Evolutionary conservation across 2,329 filamentous ascomycete genomes (phyloP), one percentile per base, ranked within the genome.

Genomic region (Stagonosporopsis vannaccii): DNA sequence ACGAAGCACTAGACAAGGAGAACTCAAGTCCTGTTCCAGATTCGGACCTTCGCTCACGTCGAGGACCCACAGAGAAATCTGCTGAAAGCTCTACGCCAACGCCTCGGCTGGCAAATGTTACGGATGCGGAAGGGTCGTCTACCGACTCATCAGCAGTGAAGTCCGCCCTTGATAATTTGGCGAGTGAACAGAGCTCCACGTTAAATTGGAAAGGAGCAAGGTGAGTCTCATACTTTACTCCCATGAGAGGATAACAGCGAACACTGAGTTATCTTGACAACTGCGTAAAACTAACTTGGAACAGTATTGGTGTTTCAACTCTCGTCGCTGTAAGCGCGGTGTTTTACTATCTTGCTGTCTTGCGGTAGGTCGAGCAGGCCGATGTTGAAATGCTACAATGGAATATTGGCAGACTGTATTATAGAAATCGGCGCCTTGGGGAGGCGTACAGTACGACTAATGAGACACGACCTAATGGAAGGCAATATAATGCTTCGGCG

Each of bases 171-270:
- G 51, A 53, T 37, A 33, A 51, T 33, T 30, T 40, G 19, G 35
- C 56, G 17, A 30, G 36, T 25, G 52, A 54, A n/a, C 43, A 61
- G n/a, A 53, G 45, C 32, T 36, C 56, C 37, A 7, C 61, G 11
- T 54, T 53, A n/a, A 44, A 59, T 32, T 56, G 59, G 47, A 68
- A 68, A 60, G 59, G 61, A 55, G 65, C 62, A 22, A 66, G 66
- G 68, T 70, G 56, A 69, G 36, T 30, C 13, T 12, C 13, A n/a
- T 4, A 35, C 12, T 2, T n/a, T 32, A 12, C n/a, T 15, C 7
- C 13, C 30, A 7, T 32, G 30, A n/a, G 5, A 4, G 30, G 6
- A 7, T 13, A n/a, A 4, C 13, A 15, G n/a, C n/a, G n/a, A n/a
- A n/a, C n/a, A n/a, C n/a, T n/a, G n/a, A n/a, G n/a, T n/a, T n/a